phyloP scores from a whole-genome alignment of 495 filamentous ascomycete genomes.

The Eremomyces bilateralis region DNA sequence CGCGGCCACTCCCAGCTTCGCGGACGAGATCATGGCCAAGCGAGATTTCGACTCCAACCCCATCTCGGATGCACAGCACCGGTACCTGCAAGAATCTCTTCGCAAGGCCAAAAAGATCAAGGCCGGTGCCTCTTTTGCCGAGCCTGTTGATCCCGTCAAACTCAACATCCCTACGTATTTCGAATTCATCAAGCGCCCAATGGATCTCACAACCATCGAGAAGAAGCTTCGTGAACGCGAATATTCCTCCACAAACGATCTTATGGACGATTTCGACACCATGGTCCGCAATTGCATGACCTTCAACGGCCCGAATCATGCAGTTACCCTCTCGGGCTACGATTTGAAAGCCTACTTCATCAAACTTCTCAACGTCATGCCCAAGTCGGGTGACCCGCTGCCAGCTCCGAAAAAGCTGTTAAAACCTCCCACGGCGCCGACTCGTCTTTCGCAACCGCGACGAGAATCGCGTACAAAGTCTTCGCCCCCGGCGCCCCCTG shows the following conservation, averaged over 20 bases:
- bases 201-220: conserved; percentile 72
- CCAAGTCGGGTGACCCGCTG: conserved; percentile 24
- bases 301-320: conserved; percentile 68
- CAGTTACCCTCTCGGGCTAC: conserved; percentile 39
- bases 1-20: too few species aligned
- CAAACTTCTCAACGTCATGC: conserved; percentile 30
- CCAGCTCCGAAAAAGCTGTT: conserved; percentile 36
- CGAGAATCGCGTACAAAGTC: conserved; percentile 10
- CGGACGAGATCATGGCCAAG: too few species aligned
- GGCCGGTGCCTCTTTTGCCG: conserved; percentile 45
- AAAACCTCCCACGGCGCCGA: conserved; percentile 22
- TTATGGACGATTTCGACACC: conserved; percentile 47
- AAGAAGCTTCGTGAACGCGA: conserved; percentile 43
- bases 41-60: conserved; percentile 13
- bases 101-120: conserved; percentile 64
- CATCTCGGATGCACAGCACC: conserved; percentile 35
- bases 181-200: conserved; percentile 47
- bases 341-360: conserved; percentile 39
- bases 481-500: conserved; percentile 21
- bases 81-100: conserved; percentile 30
- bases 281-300: conserved; percentile 51
- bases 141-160: conserved; percentile 48
- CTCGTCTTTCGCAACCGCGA: conserved; percentile 10
- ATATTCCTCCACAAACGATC: conserved; percentile 41
- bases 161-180: conserved; percentile 52